These are phyloP conservation scores for Neurospora pannonica DNA, from an alignment of 495 filamentous ascomycete species.

Conservation along the genomic window DNA sequence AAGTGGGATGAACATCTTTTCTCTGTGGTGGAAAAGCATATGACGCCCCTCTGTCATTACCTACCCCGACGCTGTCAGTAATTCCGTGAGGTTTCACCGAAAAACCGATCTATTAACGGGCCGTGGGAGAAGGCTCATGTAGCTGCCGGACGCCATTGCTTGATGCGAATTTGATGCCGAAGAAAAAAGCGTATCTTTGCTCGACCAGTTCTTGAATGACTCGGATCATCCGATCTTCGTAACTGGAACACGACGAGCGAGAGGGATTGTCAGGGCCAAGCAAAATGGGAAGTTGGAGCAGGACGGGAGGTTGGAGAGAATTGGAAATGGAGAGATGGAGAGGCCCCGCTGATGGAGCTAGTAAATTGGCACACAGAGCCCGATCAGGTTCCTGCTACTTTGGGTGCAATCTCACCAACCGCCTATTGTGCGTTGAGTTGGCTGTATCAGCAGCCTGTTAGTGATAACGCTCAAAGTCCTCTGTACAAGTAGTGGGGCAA, in stretches of 20 bases:
- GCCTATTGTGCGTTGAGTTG: neutral
- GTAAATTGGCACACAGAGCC: neutral
- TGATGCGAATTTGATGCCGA: neutral
- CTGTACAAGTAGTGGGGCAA: neutral
- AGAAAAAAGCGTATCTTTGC: neutral
- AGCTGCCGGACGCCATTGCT: neutral
- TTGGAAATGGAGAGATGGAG: neutral
- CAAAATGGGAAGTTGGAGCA: neutral
- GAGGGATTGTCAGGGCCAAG: neutral
- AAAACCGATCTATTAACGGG: neutral
- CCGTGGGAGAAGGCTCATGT: neutral
- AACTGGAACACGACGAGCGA: neutral
- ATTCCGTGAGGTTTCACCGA: neutral
- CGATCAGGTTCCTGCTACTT: neutral
- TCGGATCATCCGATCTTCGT: neutral
- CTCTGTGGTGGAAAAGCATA: neutral
- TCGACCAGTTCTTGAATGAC: neutral
- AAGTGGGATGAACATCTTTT: neutral
- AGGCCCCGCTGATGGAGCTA: neutral
- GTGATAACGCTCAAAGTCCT: neutral
- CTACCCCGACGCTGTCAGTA: neutral
- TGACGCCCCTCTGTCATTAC: neutral
- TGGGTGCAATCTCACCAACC: neutral
- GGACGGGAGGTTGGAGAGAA: neutral
- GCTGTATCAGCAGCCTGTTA: neutral